phyloP scores from a whole-genome alignment of 2,329 filamentous ascomycete species.

The Botrytis medusae region DNA sequence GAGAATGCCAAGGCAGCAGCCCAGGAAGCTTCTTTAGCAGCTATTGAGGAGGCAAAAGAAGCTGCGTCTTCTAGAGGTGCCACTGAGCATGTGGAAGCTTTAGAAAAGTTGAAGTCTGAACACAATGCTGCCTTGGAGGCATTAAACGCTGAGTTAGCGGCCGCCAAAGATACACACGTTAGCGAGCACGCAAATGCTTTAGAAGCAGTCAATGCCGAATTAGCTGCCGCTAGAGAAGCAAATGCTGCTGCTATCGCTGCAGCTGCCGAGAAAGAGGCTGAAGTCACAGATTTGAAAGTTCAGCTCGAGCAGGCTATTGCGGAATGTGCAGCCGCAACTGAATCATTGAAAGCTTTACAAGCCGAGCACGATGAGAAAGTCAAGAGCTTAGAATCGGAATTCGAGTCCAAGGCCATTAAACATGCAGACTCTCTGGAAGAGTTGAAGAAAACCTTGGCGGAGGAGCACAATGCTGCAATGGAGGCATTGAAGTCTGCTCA shows the following conservation, averaged over 20 bases:
- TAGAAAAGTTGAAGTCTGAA: constrained; percentile 42
- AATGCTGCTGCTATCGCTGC: constrained; percentile 40
- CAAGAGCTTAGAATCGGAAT: constrained; percentile 1
- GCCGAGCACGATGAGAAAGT: constrained; percentile 38
- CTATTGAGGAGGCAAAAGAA: constrained; percentile 38
- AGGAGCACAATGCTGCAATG: constrained; percentile 52
- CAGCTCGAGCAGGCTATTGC: constrained; percentile 45
- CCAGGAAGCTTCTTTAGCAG: constrained; percentile 35
- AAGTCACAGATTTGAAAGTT: constrained; percentile 37
- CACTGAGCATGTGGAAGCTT: constrained; percentile 45
- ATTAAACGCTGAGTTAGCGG: constrained; percentile 45
- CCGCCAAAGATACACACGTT: constrained; percentile 49
- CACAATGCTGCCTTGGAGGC: constrained; percentile 30
- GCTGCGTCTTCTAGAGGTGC: constrained; percentile 32
- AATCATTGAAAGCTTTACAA: constrained; percentile 34
- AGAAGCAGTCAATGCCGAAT: constrained; percentile 41
- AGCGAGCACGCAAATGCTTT: constrained; percentile 29
- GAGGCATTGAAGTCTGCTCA: constrained; percentile 54
- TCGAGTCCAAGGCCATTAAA: constrained; percentile 2
- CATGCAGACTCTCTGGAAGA: constrained; percentile 45
- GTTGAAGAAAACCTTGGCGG: constrained; percentile 49
- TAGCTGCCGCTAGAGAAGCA: constrained; percentile 51
- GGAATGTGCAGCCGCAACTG: constrained; percentile 35
- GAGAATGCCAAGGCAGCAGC: constrained; percentile 31
- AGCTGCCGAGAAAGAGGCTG: constrained; percentile 40